Percentiles rank a stretch among this genome's conserved stretches.
Evolutionary conservation across 1,284 basidiomycete genomes (phyloP).

Genomic region (Sporisorium sorghi): DNA sequence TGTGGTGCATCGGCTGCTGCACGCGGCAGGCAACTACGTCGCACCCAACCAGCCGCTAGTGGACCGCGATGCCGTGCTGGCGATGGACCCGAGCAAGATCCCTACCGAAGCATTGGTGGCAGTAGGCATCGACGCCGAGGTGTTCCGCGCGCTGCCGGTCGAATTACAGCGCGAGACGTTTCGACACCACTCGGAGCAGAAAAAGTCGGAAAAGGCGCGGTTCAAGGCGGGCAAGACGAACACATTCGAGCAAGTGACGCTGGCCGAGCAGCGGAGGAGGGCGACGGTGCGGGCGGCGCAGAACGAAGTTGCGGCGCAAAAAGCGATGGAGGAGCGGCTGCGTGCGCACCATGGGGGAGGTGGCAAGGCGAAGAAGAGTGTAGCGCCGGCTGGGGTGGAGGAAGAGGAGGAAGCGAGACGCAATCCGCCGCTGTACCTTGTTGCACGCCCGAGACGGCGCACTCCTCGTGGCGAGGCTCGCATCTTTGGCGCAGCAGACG

Average conservation of each 20-base stretch:
- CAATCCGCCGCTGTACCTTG: conserved; percentile 31
- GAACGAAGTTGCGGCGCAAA: conserved; percentile 20
- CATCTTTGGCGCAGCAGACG: conserved; percentile 14
- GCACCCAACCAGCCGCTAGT: conserved; percentile 26
- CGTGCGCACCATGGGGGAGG: conserved; percentile 11
- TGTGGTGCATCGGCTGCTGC: conserved; percentile 24
- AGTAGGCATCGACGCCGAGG: conserved; percentile 58
- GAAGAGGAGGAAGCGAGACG: conserved; percentile 21
- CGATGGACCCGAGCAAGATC: conserved; percentile 44
- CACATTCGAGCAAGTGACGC: conserved; percentile 29
- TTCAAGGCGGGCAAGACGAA: conserved; percentile 33
- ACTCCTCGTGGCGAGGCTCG: conserved; percentile 9
- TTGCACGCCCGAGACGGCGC: conserved; percentile 15
- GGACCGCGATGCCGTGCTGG: conserved; percentile 29
- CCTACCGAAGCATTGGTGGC: conserved; percentile 21
- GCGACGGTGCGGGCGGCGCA: conserved; percentile 46
- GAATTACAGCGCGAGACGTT: conserved; percentile 57
- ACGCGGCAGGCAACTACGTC: conserved; percentile 10
- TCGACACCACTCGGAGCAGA: conserved; percentile 34
- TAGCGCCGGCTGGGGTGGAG: neutral
- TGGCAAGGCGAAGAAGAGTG: conserved; percentile 5
- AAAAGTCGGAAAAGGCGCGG: conserved; percentile 29
- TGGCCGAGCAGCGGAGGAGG: conserved; percentile 40
- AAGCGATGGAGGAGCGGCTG: conserved; percentile 18
- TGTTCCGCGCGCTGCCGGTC: conserved; percentile 58